Base-by-base conservation (phyloP, 768 basidiomycete species). In the Phylloporus sp. region DNA sequence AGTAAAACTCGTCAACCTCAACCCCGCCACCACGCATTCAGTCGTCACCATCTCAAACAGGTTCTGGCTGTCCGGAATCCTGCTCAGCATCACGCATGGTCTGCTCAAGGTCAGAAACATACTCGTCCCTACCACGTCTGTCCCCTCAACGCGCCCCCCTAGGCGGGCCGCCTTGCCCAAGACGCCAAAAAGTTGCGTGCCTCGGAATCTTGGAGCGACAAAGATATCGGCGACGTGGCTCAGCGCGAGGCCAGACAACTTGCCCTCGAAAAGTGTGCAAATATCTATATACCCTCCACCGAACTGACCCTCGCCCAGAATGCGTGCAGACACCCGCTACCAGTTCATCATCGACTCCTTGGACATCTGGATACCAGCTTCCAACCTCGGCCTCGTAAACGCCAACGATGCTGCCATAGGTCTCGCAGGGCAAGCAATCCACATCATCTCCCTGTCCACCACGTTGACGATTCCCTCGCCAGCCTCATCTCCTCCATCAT, bases 361-460 rank as follows among this genome's bases (percentile, higher is more conserved):
- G 48, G 96, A 99, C 63, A 67, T 92, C 48, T 94, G 86, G 82
- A 81, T 94, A 57, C 96, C 96, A 6, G 87, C 91, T 7, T 83
- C 84, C 17, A 85, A 78, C 48, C 75, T 93, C 32, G 89, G 86
- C 14, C 69, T 88, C 42, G 75, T 83, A 52, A 77, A 78, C 54
- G 57, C 94, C 54, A 90, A 86, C 61, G 96, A 98, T 50, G 94
- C 95, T 21, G 60, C 80, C 17, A 69, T 95, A 23, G 95, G 96
- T 44, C 72, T 89, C 48, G 76, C 89, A 53, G 96, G 95, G 90
- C 95, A 50, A 59, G 78, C 69, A 10, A 50, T 38, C 60, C 37
- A 8, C 36, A 17, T 27, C 18, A 4, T 35, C 31, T n/a, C n/a
- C 13, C 9, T 22, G 9, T 29, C 7, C 50, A 2, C 33, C 34